These are phyloP conservation scores for Triangularia setosa DNA, from an alignment of 2,329 filamentous ascomycete species.

Conservation along the genomic window DNA sequence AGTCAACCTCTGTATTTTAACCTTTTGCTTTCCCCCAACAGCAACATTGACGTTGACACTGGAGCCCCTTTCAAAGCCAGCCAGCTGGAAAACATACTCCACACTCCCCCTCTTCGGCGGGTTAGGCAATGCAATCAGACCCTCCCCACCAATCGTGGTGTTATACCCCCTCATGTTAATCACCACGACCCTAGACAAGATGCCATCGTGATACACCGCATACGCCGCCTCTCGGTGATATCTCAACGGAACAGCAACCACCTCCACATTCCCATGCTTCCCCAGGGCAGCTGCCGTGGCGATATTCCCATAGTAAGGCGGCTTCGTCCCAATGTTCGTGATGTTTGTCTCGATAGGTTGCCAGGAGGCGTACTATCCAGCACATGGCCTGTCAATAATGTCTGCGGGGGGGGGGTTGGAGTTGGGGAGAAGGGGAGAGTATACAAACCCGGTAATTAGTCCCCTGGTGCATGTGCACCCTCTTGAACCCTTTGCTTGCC, in stretches of 20 bases:
- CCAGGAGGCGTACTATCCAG: constrained; percentile 51
- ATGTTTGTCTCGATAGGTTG: constrained; percentile 52
- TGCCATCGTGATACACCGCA: constrained; percentile 44
- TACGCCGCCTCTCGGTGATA: constrained; percentile 48
- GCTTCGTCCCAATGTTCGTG: constrained; percentile 52
- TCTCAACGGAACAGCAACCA: constrained; percentile 45
- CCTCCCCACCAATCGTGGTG: constrained; percentile 45
- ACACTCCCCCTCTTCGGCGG: constrained; percentile 14
- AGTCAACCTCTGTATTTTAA: constrained; percentile 40
- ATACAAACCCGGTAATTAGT: constrained; percentile 50
- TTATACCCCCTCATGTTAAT: constrained; percentile 60
- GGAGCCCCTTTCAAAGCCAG: background rate
- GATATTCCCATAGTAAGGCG: constrained; percentile 62
- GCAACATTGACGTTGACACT: background rate
- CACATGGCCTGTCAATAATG: background rate
- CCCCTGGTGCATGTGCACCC: constrained; percentile 62
- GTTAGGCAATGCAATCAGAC: constrained; percentile 26
- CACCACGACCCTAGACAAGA: constrained; percentile 47
- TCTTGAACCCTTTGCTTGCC: constrained; percentile 51
- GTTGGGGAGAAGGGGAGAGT: background rate
- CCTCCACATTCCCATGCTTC: constrained; percentile 36
- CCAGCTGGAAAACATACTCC: constrained; percentile 18
- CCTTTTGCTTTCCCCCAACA: background rate
- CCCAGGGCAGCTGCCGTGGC: constrained; percentile 55
- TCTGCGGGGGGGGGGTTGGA: no score